Evolutionary conservation across 768 basidiomycete species (phyloP), one percentile per base, ranked within the genome.

Genomic region (Tulasnella sp.): DNA sequence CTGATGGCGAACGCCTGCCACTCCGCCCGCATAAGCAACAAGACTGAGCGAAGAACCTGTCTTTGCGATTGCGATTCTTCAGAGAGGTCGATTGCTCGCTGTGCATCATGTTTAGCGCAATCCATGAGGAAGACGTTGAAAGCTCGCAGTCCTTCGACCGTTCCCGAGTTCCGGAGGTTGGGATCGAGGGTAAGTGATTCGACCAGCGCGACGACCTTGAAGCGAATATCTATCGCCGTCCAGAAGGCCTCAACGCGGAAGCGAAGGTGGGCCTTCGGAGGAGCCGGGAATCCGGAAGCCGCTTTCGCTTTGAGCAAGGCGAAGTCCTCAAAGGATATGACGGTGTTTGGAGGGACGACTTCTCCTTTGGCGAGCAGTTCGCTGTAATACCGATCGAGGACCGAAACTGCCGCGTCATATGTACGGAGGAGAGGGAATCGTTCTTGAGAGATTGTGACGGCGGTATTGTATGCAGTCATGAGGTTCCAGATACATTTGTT

Each of bases 181-280:
- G 47, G 44, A 11, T 52, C 44, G 34, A 44, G 32, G 37, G 47
- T 76, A 81, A 85, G 85, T 0, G 76, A 69, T 29, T 72, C 77
- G 2, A 82, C 83, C 70, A 89, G 75, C 44, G 83, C 78, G 26
- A 78, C 82, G 37, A 91, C 77, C 11, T 79, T 76, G 72, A 88
- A 81, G 3, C 89, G 85, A 29, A 88, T 79, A 36, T 85, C 79
- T 41, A 90, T 77, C 5, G 85, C 84, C 17, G 80, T 75, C 83
- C 85, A 86, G 67, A 88, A 81, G 0, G 88, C 88, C 77, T 90
- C 89, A 8, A 89, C 85, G 16, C 83, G 75, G 79, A 86, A 88
- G 40, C 87, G 82, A 62, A 82, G 81, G 78, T 89, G 88, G 0
- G 87, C 87, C 7, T 82, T 83, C 1, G 69, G 69, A 8, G 87